Evolutionary conservation across 257 asterid species (phyloP).

Genomic region (Scutellaria baicalensis): DNA sequence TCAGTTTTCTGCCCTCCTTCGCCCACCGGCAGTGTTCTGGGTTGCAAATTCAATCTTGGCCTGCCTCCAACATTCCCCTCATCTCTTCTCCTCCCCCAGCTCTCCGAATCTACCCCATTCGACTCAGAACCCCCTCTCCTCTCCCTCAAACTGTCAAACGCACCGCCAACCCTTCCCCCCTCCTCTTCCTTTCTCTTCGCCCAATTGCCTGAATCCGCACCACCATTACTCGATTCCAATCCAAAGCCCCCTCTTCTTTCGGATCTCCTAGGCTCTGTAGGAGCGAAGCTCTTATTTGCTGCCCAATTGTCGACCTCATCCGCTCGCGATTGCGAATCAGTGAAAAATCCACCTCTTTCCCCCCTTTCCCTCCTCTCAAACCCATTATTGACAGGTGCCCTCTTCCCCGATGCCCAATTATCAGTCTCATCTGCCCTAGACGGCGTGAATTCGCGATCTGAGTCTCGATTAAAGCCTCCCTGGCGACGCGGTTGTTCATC

Average conservation of each 20-base stretch:
- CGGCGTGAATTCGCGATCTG: constrained; percentile 39
- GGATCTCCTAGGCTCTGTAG: constrained; percentile 51
- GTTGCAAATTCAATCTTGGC: constrained; percentile 70
- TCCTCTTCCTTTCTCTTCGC: constrained; percentile 66
- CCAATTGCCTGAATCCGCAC: constrained; percentile 72
- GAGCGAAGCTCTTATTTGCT: constrained; percentile 60
- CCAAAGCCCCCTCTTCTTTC: constrained; percentile 71
- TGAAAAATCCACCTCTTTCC: constrained; percentile 69
- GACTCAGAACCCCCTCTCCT: constrained; percentile 57
- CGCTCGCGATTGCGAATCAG: constrained; percentile 81
- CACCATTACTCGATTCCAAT: constrained; percentile 48
- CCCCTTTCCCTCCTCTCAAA: constrained; percentile 79
- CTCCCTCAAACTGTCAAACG: constrained; percentile 79
- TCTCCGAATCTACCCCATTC: constrained; percentile 39
- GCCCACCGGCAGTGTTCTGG: constrained; percentile 42
- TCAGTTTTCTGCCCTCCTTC: constrained; percentile 31
- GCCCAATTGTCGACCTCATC: constrained; percentile 90
- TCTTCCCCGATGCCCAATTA: constrained; percentile 78
- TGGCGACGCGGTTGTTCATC: constrained; percentile 74
- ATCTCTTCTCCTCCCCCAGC: constrained; percentile 65
- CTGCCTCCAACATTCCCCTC: constrained; percentile 46
- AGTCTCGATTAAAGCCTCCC: constrained; percentile 57
- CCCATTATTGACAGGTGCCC: constrained; percentile 32
- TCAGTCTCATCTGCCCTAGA: constrained; percentile 93
- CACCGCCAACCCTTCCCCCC: constrained; percentile 44